Evolutionary conservation across 257 asterid genomes (phyloP).

Genomic region (Nicotiana paniculata): DNA sequence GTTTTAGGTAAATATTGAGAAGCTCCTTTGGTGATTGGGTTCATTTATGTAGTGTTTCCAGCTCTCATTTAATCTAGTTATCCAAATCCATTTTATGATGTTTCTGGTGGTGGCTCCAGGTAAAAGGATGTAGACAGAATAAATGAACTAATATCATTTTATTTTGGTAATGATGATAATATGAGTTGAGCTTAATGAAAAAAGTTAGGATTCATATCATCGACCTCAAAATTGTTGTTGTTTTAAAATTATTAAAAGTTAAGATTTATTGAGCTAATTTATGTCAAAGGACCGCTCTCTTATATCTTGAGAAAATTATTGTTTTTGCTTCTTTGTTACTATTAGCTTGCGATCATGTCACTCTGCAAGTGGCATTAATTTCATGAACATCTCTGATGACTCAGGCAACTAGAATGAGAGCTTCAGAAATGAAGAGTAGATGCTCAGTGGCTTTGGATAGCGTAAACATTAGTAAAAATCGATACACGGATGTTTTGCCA

Average conservation of each 20-base stretch:
- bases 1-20: background rate
- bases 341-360: background rate
- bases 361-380: background rate
- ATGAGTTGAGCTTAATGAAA: too few species aligned
- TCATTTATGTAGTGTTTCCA: background rate
- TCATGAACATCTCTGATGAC: background rate
- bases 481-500: slow-evolving; percentile 80
- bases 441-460: slow-evolving; percentile 58
- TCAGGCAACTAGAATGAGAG: slow-evolving; percentile 64
- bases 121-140: background rate
- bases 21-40: background rate
- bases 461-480: slow-evolving; percentile 65
- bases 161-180: too few species aligned
- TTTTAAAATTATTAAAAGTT: background rate
- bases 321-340: background rate
- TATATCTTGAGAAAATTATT: background rate
- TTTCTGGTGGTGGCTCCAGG: background rate
- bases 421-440: slow-evolving; percentile 53
- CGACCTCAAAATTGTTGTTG: too few species aligned
- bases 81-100: background rate
- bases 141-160: background rate
- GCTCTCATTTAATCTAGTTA: background rate
- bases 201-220: too few species aligned
- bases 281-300: background rate
- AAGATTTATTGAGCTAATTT: background rate